Evolutionary conservation across 169 alveolate genomes (phyloP).

Genomic region (Eimeria sp.): DNA sequence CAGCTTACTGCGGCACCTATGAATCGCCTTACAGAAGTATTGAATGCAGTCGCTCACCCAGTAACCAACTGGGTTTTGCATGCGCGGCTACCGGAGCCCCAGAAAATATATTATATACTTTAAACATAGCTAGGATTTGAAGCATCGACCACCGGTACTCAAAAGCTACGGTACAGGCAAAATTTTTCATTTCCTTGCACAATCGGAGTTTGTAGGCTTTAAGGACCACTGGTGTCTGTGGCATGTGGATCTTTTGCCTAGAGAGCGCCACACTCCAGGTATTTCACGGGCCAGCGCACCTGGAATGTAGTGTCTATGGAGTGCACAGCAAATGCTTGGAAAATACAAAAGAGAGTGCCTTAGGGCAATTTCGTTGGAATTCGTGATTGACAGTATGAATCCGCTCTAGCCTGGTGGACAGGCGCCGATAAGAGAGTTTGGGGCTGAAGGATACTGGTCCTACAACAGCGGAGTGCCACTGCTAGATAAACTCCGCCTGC

Average conservation of each 20-base stretch:
- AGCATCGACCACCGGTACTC: background rate
- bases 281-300: background rate
- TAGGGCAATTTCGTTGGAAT: background rate
- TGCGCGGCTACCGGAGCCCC: constrained; percentile 23
- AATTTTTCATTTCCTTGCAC: background rate
- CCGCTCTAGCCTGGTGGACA: background rate
- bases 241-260: background rate
- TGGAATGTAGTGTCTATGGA: background rate
- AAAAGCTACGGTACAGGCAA: background rate
- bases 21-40: background rate
- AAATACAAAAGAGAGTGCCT: background rate
- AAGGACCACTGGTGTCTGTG: background rate
- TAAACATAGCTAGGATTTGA: background rate
- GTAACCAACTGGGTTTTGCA: background rate
- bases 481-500: background rate
- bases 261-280: background rate
- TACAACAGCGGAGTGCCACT: background rate
- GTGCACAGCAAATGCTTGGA: background rate
- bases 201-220: background rate
- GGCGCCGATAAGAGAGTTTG: background rate
- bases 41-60: background rate
- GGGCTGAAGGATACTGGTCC: background rate
- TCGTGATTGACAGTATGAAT: background rate
- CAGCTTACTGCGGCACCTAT: background rate
- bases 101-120: background rate